Evolutionary conservation across 441 rosid genomes (phyloP).

Genomic region (Heliophila coronopifolia): DNA sequence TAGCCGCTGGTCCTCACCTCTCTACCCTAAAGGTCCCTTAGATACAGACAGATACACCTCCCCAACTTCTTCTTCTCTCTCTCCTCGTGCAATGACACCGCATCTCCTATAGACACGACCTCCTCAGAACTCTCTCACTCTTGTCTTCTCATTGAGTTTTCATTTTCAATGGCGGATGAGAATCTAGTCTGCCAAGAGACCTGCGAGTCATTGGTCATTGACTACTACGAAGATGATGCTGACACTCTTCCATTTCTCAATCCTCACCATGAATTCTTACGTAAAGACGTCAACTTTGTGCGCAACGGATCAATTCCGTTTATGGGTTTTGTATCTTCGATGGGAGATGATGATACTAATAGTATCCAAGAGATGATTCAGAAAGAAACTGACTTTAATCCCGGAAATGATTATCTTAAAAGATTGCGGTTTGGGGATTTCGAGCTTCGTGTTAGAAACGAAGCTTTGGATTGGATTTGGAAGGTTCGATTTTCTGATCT

Average conservation of each 20-base stretch:
- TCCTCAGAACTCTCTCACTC: constrained; percentile 16
- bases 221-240: constrained; percentile 18
- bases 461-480: constrained; percentile 45
- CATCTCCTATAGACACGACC: constrained; percentile 23
- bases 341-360: constrained; percentile 29
- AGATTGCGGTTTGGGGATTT: constrained; percentile 36
- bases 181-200: constrained; percentile 37
- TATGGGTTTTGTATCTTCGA: too few species aligned
- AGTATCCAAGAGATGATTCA: constrained; percentile 33
- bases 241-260: constrained; percentile 3
- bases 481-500: constrained; percentile 31
- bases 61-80: neutral
- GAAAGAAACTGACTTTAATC: constrained; percentile 34
- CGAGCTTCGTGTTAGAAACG: constrained; percentile 37
- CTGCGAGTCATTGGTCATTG: constrained; percentile 29
- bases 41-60: too few species aligned
- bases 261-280: constrained; percentile 17
- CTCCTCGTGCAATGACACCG: constrained; percentile 24
- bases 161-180: constrained; percentile 16
- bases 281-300: constrained; percentile 21
- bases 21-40: constrained; percentile 7
- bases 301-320: constrained; percentile 25
- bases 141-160: constrained; percentile 10
- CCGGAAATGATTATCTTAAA: constrained; percentile 39
- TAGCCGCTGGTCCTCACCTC: too few species aligned